These are phyloP conservation scores for Fonsecaea multimorphosa DNA, from an alignment of 2,329 filamentous ascomycete genomes.

Conservation along the genomic window DNA sequence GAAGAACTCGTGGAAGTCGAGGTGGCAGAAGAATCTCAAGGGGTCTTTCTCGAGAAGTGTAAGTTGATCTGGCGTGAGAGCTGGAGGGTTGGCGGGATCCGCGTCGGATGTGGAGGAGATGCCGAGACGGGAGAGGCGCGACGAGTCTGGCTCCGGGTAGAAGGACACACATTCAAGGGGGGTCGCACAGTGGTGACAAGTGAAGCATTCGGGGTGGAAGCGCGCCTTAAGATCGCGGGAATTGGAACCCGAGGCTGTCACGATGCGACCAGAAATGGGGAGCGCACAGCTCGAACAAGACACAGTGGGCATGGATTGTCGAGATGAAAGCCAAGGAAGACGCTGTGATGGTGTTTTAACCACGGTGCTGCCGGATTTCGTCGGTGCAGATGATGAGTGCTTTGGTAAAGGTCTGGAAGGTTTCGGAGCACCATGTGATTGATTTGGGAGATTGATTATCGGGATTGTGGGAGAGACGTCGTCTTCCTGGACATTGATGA, in stretches of 20 bases:
- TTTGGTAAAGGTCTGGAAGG: constrained; percentile 31
- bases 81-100: background rate
- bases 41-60: constrained; percentile 61
- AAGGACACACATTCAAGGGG: constrained; percentile 94
- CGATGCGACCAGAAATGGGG: constrained; percentile 87
- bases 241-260: constrained; percentile 73
- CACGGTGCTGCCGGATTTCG: constrained; percentile 45
- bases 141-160: constrained; percentile 82
- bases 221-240: constrained; percentile 51
- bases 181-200: constrained; percentile 84
- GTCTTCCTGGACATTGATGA: constrained; percentile 16
- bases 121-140: constrained; percentile 70
- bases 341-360: constrained; percentile 42
- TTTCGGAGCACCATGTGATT: constrained; percentile 10
- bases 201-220: constrained; percentile 93
- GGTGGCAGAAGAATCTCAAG: constrained; percentile 90
- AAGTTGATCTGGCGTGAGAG: background rate
- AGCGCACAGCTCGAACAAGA: constrained; percentile 82
- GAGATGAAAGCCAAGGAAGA: constrained; percentile 42
- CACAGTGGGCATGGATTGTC: constrained; percentile 63
- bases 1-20: constrained; percentile 97
- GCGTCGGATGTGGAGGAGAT: constrained; percentile 1
- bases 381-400: constrained; percentile 42
- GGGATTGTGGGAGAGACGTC: constrained; percentile 5
- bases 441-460: constrained; percentile 26